A percentile compares a stretch with the other conserved stretches of the same genome.
These are phyloP conservation scores for Bidens hawaiensis DNA, from an alignment of 140 eudicot species.

Conservation along the genomic window DNA sequence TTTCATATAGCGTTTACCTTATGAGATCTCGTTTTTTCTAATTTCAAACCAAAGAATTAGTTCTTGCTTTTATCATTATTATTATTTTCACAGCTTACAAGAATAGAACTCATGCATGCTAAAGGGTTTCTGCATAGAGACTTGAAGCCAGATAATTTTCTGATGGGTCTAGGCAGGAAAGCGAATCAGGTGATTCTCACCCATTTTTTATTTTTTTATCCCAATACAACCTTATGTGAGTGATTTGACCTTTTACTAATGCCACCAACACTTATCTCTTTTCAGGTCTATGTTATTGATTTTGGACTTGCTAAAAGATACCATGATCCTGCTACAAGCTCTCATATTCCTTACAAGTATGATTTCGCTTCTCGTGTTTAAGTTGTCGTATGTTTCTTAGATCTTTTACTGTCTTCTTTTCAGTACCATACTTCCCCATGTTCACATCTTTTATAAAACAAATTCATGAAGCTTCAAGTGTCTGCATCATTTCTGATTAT, in stretches of 20 bases:
- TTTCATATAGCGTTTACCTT: too few relatives aligned
- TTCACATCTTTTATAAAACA: slow-evolving; percentile 2
- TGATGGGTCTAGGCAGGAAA: slow-evolving; percentile 86
- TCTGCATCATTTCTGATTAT: too few relatives aligned
- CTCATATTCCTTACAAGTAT: slow-evolving; percentile 79
- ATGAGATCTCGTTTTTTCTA: not conserved
- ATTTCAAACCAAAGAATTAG: too few relatives aligned
- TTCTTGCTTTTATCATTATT: too few relatives aligned
- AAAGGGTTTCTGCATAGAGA: slow-evolving; percentile 82
- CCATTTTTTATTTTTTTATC: too few relatives aligned
- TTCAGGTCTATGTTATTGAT: slow-evolving; percentile 74
- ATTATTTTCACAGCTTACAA: slow-evolving; percentile 42
- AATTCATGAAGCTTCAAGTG: slow-evolving; percentile 5
- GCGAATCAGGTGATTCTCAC: slow-evolving; percentile 63
- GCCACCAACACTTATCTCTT: not conserved
- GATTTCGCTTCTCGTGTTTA: not conserved
- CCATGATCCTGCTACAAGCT: slow-evolving; percentile 57
- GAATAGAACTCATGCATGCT: slow-evolving; percentile 60
- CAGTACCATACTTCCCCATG: not conserved
- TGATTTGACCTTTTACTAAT: slow-evolving; percentile 12
- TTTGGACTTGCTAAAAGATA: slow-evolving; percentile 85
- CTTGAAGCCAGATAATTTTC: slow-evolving; percentile 83
- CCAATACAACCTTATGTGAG: not conserved
- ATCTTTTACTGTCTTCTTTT: not conserved
- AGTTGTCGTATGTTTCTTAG: not conserved